Evolutionary conservation across 2,329 filamentous ascomycete genomes (phyloP).

Genomic region (Torrubiella hemipterigena): DNA sequence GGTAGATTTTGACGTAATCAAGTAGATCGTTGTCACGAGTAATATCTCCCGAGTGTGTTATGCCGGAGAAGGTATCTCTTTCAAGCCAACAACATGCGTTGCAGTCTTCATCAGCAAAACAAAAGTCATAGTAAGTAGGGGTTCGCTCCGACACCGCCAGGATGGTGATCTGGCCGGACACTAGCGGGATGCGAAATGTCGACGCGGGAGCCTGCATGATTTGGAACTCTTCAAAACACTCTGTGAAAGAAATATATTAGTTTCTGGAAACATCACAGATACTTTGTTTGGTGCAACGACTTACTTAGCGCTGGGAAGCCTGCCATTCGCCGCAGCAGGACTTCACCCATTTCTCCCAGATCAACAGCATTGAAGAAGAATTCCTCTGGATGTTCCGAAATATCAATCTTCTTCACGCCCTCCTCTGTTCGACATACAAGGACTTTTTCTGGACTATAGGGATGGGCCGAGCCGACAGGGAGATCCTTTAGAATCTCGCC

Average conservation of each 20-base stretch:
- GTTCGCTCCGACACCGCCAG: slow-evolving; percentile 7
- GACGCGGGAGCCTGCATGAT: slow-evolving; percentile 7
- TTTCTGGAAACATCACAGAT: too few species aligned
- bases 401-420: slow-evolving; percentile 9
- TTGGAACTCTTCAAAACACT: slow-evolving; percentile 7
- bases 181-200: slow-evolving; percentile 6
- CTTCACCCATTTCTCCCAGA: slow-evolving; percentile 10
- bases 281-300: too few species aligned
- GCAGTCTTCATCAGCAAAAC: slow-evolving; percentile 6
- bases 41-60: slow-evolving; percentile 8
- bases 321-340: slow-evolving; percentile 8
- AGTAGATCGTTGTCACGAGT: slow-evolving; percentile 5
- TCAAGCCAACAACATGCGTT: slow-evolving; percentile 7
- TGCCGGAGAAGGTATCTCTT: slow-evolving; percentile 7
- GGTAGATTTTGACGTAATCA: slow-evolving; percentile 6
- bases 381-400: slow-evolving; percentile 7
- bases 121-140: slow-evolving; percentile 10
- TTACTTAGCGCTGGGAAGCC: too few species aligned
- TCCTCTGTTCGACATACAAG: slow-evolving; percentile 6
- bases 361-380: slow-evolving; percentile 11
- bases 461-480: slow-evolving; percentile 9
- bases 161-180: slow-evolving; percentile 7
- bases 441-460: slow-evolving; percentile 9
- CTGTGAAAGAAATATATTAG: too few species aligned
- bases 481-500: slow-evolving; percentile 7